Conservation (phyloP, 306 rosid species). For the Rubus parviflorus region DNA sequence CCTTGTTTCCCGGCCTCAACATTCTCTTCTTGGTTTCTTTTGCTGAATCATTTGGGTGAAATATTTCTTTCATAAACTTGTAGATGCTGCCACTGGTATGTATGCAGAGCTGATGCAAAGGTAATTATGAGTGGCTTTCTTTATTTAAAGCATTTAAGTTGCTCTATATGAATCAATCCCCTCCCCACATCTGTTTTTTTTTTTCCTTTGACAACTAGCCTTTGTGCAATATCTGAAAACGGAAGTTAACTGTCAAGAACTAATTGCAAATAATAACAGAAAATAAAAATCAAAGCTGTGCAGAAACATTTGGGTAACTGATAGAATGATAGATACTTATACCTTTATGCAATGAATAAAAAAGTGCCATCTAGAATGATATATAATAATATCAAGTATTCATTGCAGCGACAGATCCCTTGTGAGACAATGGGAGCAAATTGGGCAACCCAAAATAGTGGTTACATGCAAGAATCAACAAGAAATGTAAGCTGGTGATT, state of each 20-base stretch:
- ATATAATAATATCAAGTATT: constrained; percentile 6
- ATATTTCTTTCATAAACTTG: constrained; percentile 18
- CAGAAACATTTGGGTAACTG: background rate
- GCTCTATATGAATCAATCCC: constrained; percentile 3
- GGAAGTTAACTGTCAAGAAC: background rate
- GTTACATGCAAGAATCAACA: constrained; percentile 85
- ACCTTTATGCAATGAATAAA: background rate
- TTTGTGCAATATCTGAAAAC: background rate
- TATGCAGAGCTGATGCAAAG: constrained; percentile 77
- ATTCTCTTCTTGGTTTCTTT: background rate
- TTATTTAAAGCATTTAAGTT: background rate
- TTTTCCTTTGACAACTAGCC: background rate
- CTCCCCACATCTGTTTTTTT: background rate
- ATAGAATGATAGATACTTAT: background rate
- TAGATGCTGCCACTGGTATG: constrained; percentile 94
- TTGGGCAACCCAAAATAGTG: constrained; percentile 89
- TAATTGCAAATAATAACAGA: background rate
- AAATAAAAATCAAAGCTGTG: background rate
- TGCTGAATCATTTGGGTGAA: constrained; percentile 5
- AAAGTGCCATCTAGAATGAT: background rate
- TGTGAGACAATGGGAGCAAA: constrained; percentile 82
- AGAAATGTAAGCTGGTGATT: constrained; percentile 67
- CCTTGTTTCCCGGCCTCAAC: background rate
- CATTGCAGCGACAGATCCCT: constrained; percentile 62
- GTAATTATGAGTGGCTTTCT: constrained; percentile 33